Percentiles rank a stretch among this genome's conserved stretches.
Conservation (phyloP, 2,329 filamentous ascomycete species). For the Chrysoporthe deuterocubensis region DNA sequence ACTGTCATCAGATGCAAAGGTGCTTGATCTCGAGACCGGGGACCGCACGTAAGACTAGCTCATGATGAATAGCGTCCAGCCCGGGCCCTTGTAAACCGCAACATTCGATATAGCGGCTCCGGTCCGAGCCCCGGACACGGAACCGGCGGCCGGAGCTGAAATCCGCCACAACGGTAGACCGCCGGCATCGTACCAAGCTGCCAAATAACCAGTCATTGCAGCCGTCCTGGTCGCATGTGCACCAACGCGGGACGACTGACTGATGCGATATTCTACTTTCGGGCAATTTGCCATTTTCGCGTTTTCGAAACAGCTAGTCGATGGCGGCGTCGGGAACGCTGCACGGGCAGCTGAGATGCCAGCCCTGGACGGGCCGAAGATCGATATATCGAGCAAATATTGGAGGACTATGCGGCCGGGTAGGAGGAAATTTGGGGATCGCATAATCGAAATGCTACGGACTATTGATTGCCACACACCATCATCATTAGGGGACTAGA, state of each 20-base stretch:
- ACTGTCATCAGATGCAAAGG: neutral
- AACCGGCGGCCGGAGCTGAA: neutral
- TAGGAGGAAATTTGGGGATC: neutral
- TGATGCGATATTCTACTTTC: neutral
- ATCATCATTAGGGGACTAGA: neutral
- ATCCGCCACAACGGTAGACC: neutral
- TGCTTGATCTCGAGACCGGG: neutral
- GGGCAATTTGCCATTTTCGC: neutral
- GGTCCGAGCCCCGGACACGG: neutral
- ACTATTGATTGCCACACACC: neutral
- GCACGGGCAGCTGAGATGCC: neutral
- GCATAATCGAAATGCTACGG: neutral
- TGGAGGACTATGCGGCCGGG: neutral
- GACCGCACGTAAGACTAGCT: too few species aligned
- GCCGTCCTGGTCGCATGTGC: neutral
- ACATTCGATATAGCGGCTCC: neutral
- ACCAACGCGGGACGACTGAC: neutral
- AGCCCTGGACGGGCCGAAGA: neutral
- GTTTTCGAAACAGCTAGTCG: neutral
- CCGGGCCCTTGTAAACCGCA: neutral
- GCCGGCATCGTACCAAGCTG: neutral
- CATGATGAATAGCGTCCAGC: neutral
- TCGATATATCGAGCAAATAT: neutral
- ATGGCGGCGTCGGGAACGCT: neutral
- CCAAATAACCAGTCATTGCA: neutral